Evolutionary conservation across 768 basidiomycete species (phyloP).

Genomic region (Leccinellum luteum): DNA sequence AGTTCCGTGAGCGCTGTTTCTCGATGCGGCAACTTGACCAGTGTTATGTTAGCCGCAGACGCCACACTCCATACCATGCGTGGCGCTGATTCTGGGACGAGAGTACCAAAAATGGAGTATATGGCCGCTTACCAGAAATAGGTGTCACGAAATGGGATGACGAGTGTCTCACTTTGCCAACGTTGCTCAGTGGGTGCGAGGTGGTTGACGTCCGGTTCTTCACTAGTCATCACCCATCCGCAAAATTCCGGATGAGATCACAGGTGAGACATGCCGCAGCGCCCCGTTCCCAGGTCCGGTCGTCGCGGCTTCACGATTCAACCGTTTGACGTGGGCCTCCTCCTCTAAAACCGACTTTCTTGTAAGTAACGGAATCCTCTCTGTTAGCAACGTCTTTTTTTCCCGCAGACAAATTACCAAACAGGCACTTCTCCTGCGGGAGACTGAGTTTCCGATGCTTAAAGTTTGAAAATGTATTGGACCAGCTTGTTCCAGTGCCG

Average conservation of each 20-base stretch:
- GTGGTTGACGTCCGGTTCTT: neutral
- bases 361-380: constrained; percentile 1
- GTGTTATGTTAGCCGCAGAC: neutral
- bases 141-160: constrained; percentile 9
- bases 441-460: neutral
- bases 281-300: constrained; percentile 5
- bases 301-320: neutral
- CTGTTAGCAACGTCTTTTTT: neutral
- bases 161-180: constrained; percentile 21
- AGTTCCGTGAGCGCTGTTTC: neutral
- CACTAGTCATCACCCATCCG: neutral
- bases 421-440: neutral
- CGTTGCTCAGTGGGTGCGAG: neutral
- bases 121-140: constrained; percentile 1
- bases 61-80: neutral
- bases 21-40: neutral
- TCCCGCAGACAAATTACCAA: neutral
- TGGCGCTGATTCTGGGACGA: neutral
- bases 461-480: neutral
- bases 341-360: neutral
- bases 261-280: constrained; percentile 15
- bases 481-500: neutral
- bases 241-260: constrained; percentile 3
- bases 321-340: neutral
- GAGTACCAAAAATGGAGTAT: constrained; percentile 1